Base-by-base conservation (phyloP, 768 basidiomycete species). In the Mycena alexandri region DNA sequence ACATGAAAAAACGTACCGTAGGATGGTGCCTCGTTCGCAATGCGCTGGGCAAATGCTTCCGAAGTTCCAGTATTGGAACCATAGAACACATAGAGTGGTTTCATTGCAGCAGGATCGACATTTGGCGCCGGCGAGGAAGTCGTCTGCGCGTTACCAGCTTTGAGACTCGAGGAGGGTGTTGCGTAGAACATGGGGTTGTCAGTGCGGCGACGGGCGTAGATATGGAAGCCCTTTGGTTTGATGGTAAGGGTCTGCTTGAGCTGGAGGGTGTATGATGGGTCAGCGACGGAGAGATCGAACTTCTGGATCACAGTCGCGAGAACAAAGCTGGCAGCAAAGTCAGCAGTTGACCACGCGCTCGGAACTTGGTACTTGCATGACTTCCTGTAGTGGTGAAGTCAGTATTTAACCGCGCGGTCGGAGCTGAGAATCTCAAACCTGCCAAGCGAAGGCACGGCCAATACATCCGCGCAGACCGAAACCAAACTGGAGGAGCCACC, bases 391-490 rank as follows among this genome's bases (percentile, higher is more conserved):
- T 29, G 29, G 3, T 6, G 29, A 6, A 29, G 29, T 29, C 29
- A 29, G 29, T 29, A 29, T 29, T 6, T 29, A 6, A 29, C 3
- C 29, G 29, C 29, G 29, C 29, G 6, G 29, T 29, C 29, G 29
- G 29, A 29, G 29, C 29, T 3, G 6, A 29, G 29, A 29, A 29
- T 29, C 29, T 29, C 29, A 29, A 29, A 29, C 29, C 29, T 86
- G 84, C 82, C 80, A 82, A 0, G 85, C 84, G 57, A 86, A 82
- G 0, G 83, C 78, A 10, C 85, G 79, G 10, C 83, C 83, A 70
- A 80, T 78, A 66, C 73, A 76, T 17, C 61, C 74, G 21, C 76
- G 71, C 22, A 73, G 7, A 7, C 73, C 74, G 24, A 59, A 72
- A 10, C 74, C 72, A 25, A 72, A 74, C 70, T 69, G 36, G 24